Evolutionary conservation across 148 eudicot species (phyloP).

Genomic region (Heliosperma pusillum): DNA sequence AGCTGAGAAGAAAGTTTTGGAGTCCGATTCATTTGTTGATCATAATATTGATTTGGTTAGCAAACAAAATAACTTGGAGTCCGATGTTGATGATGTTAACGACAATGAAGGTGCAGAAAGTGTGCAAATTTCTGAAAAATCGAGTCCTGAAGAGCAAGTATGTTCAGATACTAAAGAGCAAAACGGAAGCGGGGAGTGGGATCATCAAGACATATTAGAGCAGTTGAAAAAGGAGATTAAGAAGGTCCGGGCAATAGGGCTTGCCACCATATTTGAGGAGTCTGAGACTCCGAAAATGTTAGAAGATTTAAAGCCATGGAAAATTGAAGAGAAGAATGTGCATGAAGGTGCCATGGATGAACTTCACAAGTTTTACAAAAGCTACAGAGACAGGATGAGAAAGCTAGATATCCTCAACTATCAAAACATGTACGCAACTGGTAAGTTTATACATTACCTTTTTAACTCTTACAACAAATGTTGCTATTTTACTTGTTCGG

Average conservation of each 20-base stretch:
- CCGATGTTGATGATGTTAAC: background rate
- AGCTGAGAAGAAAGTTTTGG: background rate
- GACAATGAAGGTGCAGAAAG: background rate
- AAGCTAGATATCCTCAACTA: constrained; percentile 87
- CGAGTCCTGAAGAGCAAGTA: constrained; percentile 26
- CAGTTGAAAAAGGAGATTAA: constrained; percentile 85
- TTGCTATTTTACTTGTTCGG: too few relatives aligned
- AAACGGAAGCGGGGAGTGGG: constrained; percentile 78
- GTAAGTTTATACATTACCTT: constrained; percentile 37
- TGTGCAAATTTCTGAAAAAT: constrained; percentile 25
- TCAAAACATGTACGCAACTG: constrained; percentile 98
- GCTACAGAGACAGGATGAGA: constrained; percentile 84
- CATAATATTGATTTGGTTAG: background rate
- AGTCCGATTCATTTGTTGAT: background rate
- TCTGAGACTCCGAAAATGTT: constrained; percentile 69
- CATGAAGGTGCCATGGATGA: constrained; percentile 49
- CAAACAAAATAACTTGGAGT: background rate
- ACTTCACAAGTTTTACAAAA: constrained; percentile 82
- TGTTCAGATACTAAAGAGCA: constrained; percentile 42
- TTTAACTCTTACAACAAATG: too few relatives aligned
- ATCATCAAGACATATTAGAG: constrained; percentile 88
- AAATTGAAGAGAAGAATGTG: constrained; percentile 67
- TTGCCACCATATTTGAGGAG: constrained; percentile 90
- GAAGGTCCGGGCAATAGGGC: constrained; percentile 76
- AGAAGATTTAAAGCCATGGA: constrained; percentile 89